Conservation (phyloP, 345 rosid genomes). For the Kandelia obovata region DNA sequence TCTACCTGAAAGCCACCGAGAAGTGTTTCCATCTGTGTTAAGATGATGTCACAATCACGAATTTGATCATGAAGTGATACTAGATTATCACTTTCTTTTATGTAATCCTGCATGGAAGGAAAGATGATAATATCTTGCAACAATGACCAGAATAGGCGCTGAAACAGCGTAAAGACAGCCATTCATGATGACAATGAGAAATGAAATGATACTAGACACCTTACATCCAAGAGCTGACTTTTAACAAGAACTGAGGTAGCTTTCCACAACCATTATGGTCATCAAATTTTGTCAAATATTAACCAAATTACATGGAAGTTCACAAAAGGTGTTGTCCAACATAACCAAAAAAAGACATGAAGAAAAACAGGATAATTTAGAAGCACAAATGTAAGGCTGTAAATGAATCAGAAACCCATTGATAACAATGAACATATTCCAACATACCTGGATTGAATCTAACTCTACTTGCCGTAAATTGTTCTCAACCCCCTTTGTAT, state of each 20-base stretch:
- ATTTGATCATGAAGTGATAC: constrained; percentile 97
- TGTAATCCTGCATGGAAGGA: constrained; percentile 67
- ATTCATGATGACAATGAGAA: not conserved
- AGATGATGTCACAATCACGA: constrained; percentile 83
- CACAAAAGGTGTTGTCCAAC: too few species aligned
- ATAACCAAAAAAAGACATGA: too few species aligned
- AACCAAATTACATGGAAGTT: too few species aligned
- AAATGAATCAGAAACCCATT: not conserved
- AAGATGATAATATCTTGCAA: constrained; percentile 1
- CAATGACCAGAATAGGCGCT: constrained; percentile 2
- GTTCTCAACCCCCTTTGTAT: constrained; percentile 93
- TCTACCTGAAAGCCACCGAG: constrained; percentile 94
- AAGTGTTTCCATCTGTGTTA: constrained; percentile 96
- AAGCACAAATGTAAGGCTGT: not conserved
- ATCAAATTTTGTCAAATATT: too few species aligned
- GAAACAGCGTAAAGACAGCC: not conserved
- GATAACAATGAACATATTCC: not conserved
- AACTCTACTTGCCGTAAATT: constrained; percentile 84
- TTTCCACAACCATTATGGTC: too few species aligned
- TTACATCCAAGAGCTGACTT: too few species aligned
- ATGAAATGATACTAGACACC: not conserved
- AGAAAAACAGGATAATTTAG: too few species aligned
- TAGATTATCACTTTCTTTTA: constrained; percentile 91
- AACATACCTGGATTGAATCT: constrained; percentile 83
- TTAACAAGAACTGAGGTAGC: too few species aligned